These are phyloP conservation scores for Coemansia sp. DNA, from an alignment of 192 early-diverging fungal genomes.

Conservation along the genomic window DNA sequence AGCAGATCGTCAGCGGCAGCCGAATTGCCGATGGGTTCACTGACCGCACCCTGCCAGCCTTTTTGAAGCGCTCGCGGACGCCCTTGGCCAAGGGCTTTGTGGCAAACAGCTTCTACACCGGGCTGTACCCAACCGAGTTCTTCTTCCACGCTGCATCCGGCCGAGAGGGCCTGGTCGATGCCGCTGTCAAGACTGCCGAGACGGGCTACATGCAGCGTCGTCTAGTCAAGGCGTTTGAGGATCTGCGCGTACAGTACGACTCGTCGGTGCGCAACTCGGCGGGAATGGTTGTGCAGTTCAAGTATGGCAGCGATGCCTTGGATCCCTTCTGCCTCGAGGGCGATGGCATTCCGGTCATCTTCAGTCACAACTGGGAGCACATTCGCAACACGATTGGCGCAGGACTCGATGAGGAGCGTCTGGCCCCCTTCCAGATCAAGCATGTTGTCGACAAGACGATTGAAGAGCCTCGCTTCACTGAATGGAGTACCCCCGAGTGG, in stretches of 20 bases:
- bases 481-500: conserved; percentile 56
- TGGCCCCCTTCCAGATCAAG: conserved; percentile 52
- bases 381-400: conserved; percentile 30
- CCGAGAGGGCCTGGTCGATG: conserved; percentile 99
- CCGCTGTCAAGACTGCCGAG: conserved; percentile 99
- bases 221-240: conserved; percentile 97
- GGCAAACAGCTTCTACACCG: conserved; percentile 93
- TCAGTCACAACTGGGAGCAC: conserved; percentile 81
- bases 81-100: conserved; percentile 99
- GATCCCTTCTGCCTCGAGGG: conserved; percentile 96
- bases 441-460: conserved; percentile 59
- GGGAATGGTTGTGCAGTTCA: conserved; percentile 92
- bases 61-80: conserved; percentile 89
- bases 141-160: conserved; percentile 99
- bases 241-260: conserved; percentile 95
- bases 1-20: conserved; percentile 97
- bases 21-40: conserved; percentile 98
- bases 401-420: conserved; percentile 14
- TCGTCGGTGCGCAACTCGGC: conserved; percentile 91
- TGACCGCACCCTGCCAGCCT: conserved; percentile 96
- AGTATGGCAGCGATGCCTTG: conserved; percentile 94
- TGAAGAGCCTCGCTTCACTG: conserved; percentile 42
- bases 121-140: conserved; percentile 96
- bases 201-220: conserved; percentile 99
- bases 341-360: conserved; percentile 85